Evolutionary conservation across 106 monocot genomes (phyloP).

Genomic region (Acanthochlamys bracteata): DNA sequence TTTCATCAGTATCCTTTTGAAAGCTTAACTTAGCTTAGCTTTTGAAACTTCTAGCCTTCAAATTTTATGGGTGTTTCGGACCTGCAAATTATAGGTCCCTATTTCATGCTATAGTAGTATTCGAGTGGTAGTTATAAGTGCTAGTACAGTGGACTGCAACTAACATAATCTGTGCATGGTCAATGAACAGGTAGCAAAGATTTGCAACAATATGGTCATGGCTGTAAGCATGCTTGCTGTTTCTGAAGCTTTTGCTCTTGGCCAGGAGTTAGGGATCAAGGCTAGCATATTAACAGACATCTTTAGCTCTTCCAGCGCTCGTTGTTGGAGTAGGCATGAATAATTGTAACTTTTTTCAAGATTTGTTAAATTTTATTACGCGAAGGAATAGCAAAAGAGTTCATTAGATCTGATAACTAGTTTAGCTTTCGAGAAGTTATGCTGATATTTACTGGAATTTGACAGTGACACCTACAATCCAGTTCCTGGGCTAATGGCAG

Average conservation of each 20-base stretch:
- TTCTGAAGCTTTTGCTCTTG: slow-evolving; percentile 92
- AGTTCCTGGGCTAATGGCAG: slow-evolving; percentile 89
- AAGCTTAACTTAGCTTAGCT: neutral
- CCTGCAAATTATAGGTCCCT: no score
- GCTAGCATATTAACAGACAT: slow-evolving; percentile 57
- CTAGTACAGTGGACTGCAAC: no score
- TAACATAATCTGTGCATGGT: neutral
- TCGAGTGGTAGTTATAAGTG: no score
- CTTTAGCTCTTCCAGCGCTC: slow-evolving; percentile 91
- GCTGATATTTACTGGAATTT: no score
- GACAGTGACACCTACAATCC: slow-evolving; percentile 89
- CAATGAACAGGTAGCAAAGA: slow-evolving; percentile 73
- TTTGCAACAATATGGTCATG: slow-evolving; percentile 96
- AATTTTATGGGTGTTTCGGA: no score
- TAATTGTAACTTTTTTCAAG: no score
- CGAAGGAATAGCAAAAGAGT: no score
- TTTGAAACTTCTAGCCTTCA: neutral
- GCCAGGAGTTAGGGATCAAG: slow-evolving; percentile 73
- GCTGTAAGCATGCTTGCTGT: slow-evolving; percentile 95
- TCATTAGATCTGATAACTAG: no score
- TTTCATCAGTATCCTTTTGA: neutral
- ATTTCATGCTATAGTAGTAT: no score
- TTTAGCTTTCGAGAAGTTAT: no score
- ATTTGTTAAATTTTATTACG: no score
- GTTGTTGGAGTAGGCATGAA: slow-evolving; percentile 91